Evolutionary conservation across 129 eudicot species (phyloP).

Genomic region (Lactuca sativa): DNA sequence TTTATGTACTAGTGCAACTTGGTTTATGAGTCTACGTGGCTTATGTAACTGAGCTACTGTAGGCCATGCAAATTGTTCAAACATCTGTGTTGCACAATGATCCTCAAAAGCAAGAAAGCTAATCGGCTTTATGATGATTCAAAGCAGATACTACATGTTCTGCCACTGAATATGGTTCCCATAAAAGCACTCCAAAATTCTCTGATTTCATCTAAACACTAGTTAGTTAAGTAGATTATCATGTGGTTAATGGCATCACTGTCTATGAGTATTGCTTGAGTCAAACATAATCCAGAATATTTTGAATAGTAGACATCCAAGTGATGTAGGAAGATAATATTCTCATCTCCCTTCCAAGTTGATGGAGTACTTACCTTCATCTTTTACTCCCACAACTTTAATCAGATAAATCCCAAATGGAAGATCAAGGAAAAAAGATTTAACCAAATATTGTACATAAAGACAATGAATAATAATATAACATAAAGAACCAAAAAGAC

Average conservation of each 20-base stretch:
- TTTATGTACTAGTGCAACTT: constrained; percentile 16
- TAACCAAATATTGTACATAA: not conserved
- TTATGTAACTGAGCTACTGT: constrained; percentile 14
- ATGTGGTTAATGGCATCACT: constrained; percentile 8
- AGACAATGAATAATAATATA: constrained; percentile 7
- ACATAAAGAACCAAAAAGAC: constrained; percentile 9
- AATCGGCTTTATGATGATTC: constrained; percentile 30
- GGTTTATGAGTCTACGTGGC: constrained; percentile 22
- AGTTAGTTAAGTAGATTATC: constrained; percentile 2
- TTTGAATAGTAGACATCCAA: constrained; percentile 7
- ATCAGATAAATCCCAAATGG: not conserved
- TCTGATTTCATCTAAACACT: not conserved
- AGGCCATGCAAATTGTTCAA: constrained; percentile 30
- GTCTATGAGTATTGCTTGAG: not conserved
- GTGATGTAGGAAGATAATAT: constrained; percentile 11
- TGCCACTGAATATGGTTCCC: constrained; percentile 46
- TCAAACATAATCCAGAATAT: constrained; percentile 27
- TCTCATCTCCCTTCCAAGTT: constrained; percentile 26
- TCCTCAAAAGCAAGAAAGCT: constrained; percentile 39
- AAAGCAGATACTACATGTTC: constrained; percentile 34
- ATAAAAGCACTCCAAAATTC: constrained; percentile 1
- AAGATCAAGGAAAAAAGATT: not conserved
- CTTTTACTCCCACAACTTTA: not conserved
- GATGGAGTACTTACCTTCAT: constrained; percentile 17
- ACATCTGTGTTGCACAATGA: constrained; percentile 31